Evolutionary conservation across 495 filamentous ascomycete species (phyloP).

Genomic region (Aspergillus conjunctus): DNA sequence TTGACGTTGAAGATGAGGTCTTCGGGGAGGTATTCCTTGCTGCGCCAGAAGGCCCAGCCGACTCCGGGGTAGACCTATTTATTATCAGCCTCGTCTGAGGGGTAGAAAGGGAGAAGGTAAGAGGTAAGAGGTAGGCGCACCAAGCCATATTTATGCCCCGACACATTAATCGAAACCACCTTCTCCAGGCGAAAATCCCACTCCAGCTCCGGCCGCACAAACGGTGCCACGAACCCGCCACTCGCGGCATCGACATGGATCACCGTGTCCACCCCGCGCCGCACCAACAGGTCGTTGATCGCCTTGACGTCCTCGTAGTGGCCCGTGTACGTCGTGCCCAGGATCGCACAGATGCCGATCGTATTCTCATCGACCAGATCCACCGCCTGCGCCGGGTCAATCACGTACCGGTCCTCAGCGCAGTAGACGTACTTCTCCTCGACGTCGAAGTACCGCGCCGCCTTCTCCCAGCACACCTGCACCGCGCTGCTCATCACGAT

Average conservation of each 20-base stretch:
- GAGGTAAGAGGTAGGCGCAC: conserved; percentile 34
- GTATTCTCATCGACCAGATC: conserved; percentile 92
- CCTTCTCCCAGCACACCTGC: conserved; percentile 97
- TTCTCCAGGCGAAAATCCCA: conserved; percentile 90
- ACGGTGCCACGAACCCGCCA: conserved; percentile 89
- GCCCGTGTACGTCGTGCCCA: conserved; percentile 93
- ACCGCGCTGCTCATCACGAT: conserved; percentile 91
- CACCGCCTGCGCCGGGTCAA: conserved; percentile 82
- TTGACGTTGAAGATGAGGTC: conserved; percentile 98
- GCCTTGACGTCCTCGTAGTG: conserved; percentile 92
- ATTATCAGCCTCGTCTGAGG: too few relatives aligned
- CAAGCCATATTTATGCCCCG: conserved; percentile 82
- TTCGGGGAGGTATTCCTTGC: conserved; percentile 78
- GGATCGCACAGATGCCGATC: conserved; percentile 87
- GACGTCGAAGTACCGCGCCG: conserved; percentile 90
- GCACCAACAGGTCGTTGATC: conserved; percentile 78
- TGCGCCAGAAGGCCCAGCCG: conserved; percentile 89
- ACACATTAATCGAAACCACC: conserved; percentile 90
- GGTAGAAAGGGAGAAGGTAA: background rate
- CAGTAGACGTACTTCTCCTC: conserved; percentile 90
- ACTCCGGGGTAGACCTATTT: conserved; percentile 79
- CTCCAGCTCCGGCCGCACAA: conserved; percentile 73
- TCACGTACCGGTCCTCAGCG: conserved; percentile 76
- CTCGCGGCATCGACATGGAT: conserved; percentile 92
- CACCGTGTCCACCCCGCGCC: conserved; percentile 70